These are phyloP conservation scores for Gentiana macrophylla DNA, from an alignment of 257 asterid species.

Conservation along the genomic window DNA sequence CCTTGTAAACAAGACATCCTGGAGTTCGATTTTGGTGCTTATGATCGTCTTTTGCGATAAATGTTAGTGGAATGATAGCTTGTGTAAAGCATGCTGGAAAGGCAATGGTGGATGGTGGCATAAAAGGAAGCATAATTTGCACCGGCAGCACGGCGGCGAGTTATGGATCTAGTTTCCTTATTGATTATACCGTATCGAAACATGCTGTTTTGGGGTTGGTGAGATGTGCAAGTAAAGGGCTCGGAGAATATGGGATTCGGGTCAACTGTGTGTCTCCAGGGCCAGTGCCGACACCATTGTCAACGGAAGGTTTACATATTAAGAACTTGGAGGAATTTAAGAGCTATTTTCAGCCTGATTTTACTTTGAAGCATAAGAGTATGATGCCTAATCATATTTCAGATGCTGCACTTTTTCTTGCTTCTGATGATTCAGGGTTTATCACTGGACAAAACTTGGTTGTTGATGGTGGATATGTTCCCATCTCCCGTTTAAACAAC, in stretches of 20 bases:
- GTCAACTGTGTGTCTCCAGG: slow-evolving; percentile 32
- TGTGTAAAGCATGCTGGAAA: no score
- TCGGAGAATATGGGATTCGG: slow-evolving; percentile 30
- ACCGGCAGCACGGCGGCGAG: neutral
- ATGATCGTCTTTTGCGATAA: no score
- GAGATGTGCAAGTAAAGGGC: slow-evolving; percentile 20
- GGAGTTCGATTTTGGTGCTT: no score
- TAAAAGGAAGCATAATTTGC: slow-evolving; percentile 16
- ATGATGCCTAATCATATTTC: slow-evolving; percentile 7
- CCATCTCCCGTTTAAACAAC: no score
- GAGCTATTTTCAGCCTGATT: neutral
- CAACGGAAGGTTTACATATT: neutral
- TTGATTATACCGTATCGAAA: slow-evolving; percentile 28
- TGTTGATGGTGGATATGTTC: slow-evolving; percentile 15
- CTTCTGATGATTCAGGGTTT: slow-evolving; percentile 10
- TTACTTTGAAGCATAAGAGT: neutral
- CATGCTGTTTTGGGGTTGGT: slow-evolving; percentile 28
- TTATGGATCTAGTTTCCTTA: slow-evolving; percentile 2
- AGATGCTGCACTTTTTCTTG: slow-evolving; percentile 15
- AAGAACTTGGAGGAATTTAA: no score
- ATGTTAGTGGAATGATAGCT: no score
- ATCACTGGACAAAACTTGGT: slow-evolving; percentile 11
- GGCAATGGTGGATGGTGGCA: slow-evolving; percentile 13
- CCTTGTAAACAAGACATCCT: no score
- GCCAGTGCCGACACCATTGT: slow-evolving; percentile 4